phyloP scores from a whole-genome alignment of 805 yeast species.

The Phaffomyces antillensis region DNA sequence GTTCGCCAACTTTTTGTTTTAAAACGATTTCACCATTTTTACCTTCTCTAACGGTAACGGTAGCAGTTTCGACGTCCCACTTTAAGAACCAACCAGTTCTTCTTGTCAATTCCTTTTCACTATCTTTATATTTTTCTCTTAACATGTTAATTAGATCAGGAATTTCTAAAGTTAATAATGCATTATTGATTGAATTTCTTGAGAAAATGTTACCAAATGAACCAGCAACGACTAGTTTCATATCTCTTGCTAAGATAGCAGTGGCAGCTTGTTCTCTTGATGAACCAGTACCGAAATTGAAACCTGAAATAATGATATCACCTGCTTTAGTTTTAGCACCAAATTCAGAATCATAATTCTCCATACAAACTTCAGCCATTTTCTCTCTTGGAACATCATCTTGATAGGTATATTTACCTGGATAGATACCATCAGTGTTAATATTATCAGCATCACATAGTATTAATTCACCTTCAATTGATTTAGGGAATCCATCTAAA shows the following conservation, averaged over 20 bases:
- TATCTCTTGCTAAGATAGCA: slow-evolving; percentile 90
- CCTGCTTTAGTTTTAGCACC: slow-evolving; percentile 73
- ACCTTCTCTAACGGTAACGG: slow-evolving; percentile 71
- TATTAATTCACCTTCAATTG: slow-evolving; percentile 84
- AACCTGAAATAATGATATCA: slow-evolving; percentile 89
- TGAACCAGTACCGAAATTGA: slow-evolving; percentile 96
- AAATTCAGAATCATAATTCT: slow-evolving; percentile 91
- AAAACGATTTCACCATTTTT: slow-evolving; percentile 48
- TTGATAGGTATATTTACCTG: slow-evolving; percentile 98
- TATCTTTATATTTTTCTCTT: slow-evolving; percentile 54
- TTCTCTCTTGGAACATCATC: slow-evolving; percentile 91
- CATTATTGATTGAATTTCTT: slow-evolving; percentile 94
- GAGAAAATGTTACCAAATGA: slow-evolving; percentile 96
- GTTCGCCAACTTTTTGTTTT: slow-evolving; percentile 87
- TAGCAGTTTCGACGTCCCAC: slow-evolving; percentile 88
- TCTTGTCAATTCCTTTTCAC: slow-evolving; percentile 68
- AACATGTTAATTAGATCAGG: slow-evolving; percentile 78
- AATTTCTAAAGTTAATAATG: slow-evolving; percentile 85
- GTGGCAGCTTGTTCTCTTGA: slow-evolving; percentile 99
- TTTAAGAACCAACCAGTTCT: slow-evolving; percentile 91
- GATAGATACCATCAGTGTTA: slow-evolving; percentile 98
- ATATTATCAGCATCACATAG: slow-evolving; percentile 95
- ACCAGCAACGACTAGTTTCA: slow-evolving; percentile 90
- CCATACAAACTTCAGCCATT: slow-evolving; percentile 99
- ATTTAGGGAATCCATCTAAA: slow-evolving; percentile 84